Conservation (phyloP, 169 alveolate genomes). For the Plasmodium malariae region DNA sequence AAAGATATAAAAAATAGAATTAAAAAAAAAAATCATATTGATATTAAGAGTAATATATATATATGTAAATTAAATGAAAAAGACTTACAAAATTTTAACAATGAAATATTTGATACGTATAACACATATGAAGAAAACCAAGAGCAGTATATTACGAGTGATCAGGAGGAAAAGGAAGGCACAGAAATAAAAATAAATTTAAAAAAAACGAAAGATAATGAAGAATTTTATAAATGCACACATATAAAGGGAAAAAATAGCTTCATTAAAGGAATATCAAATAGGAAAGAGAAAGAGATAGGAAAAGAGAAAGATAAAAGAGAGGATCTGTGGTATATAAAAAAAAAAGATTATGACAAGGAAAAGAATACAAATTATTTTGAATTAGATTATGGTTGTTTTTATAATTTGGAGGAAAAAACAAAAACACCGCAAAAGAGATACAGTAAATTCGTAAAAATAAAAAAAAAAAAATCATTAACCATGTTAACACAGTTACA, state of each 20-base stretch:
- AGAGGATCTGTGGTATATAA: background rate
- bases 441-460: background rate
- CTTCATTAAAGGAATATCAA: background rate
- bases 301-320: background rate
- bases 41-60: constrained; percentile 24
- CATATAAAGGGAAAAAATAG: background rate
- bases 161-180: background rate
- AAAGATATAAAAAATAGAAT: constrained; percentile 62
- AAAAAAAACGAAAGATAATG: constrained; percentile 1
- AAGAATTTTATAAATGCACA: background rate
- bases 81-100: constrained; percentile 1
- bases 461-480: background rate
- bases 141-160: background rate
- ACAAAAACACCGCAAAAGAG: background rate
- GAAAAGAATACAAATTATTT: constrained; percentile 30
- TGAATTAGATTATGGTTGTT: constrained; percentile 50
- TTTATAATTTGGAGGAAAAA: constrained; percentile 42
- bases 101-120: constrained; percentile 47
- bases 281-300: background rate
- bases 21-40: constrained; percentile 45
- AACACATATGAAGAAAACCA: constrained; percentile 10
- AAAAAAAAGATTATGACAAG: background rate
- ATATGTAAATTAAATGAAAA: constrained; percentile 34
- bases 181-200: constrained; percentile 24
- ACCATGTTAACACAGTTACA: background rate